Evolutionary conservation across 2,329 filamentous ascomycete species (phyloP).

Genomic region (Phyllosticta citriasiana): DNA sequence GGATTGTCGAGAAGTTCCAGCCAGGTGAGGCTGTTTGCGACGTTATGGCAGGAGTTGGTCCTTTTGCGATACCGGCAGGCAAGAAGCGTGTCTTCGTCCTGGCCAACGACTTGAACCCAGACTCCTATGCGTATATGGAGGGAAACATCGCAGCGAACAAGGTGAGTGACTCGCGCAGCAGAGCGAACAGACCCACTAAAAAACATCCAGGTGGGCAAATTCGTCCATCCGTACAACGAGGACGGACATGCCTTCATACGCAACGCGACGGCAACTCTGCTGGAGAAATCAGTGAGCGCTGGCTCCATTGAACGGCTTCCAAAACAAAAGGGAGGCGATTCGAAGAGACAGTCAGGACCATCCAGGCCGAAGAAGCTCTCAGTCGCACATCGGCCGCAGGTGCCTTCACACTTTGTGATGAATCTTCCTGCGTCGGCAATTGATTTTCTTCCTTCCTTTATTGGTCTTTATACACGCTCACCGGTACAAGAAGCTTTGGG

Average conservation of each 20-base stretch:
- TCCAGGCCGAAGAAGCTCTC: background rate
- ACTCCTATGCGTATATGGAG: slow-evolving; percentile 64
- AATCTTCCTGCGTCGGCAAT: slow-evolving; percentile 88
- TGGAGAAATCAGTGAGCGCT: background rate
- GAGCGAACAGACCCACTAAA: background rate
- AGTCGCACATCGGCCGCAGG: slow-evolving; percentile 49
- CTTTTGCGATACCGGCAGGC: slow-evolving; percentile 85
- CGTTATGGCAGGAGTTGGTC: slow-evolving; percentile 94
- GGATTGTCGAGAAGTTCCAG: slow-evolving; percentile 61
- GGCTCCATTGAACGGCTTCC: slow-evolving; percentile 12
- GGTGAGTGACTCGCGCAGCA: slow-evolving; percentile 13
- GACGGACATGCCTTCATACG: slow-evolving; percentile 78
- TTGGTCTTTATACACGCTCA: slow-evolving; percentile 63
- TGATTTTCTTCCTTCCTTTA: slow-evolving; percentile 68
- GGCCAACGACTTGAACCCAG: slow-evolving; percentile 95
- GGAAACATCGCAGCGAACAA: slow-evolving; percentile 70
- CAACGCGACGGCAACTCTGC: slow-evolving; percentile 50
- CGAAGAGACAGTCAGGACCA: slow-evolving; percentile 11
- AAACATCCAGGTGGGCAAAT: slow-evolving; percentile 42
- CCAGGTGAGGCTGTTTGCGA: slow-evolving; percentile 87
- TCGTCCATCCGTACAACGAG: slow-evolving; percentile 68
- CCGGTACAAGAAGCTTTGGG: background rate
- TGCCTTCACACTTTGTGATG: slow-evolving; percentile 93
- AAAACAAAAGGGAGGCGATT: slow-evolving; percentile 13
- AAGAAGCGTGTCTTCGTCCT: slow-evolving; percentile 87